A percentile compares a stretch with the other conserved stretches of the same genome.
Evolutionary conservation across 495 filamentous ascomycete genomes (phyloP).

Genomic region (Trichoderma parareesei): DNA sequence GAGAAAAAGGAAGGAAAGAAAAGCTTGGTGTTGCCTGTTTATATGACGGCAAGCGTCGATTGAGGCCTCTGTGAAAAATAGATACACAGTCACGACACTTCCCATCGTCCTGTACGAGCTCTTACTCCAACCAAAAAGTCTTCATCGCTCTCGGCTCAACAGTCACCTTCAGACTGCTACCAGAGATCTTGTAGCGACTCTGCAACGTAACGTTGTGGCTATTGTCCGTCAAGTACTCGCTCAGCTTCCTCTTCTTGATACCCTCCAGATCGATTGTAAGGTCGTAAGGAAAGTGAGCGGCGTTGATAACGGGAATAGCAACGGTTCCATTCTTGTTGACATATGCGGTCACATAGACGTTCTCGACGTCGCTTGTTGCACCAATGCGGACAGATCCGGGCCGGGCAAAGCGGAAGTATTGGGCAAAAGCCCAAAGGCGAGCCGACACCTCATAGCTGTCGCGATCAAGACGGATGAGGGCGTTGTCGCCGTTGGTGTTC

Average conservation of each 20-base stretch:
- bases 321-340: constrained; percentile 37
- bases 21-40: too few species aligned
- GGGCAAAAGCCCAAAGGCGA: constrained; percentile 42
- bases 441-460: constrained; percentile 28
- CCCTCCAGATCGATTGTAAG: constrained; percentile 17
- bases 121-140: constrained; percentile 11
- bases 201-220: constrained; percentile 9
- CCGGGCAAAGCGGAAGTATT: constrained; percentile 33
- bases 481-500: constrained; percentile 30
- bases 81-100: too few species aligned
- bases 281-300: constrained; percentile 23
- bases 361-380: constrained; percentile 19
- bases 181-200: constrained; percentile 1
- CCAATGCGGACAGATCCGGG: constrained; percentile 33
- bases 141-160: constrained; percentile 12
- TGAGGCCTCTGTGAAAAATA: too few species aligned
- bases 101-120: too few species aligned
- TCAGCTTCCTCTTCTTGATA: constrained; percentile 3
- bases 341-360: constrained; percentile 34
- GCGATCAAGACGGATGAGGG: constrained; percentile 26
- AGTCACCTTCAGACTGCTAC: background rate
- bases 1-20: too few species aligned
- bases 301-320: constrained; percentile 32
- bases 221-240: constrained; percentile 10
- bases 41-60: too few species aligned